Conservation (phyloP, 139 green algal species). For the Pleodorina starrii region DNA sequence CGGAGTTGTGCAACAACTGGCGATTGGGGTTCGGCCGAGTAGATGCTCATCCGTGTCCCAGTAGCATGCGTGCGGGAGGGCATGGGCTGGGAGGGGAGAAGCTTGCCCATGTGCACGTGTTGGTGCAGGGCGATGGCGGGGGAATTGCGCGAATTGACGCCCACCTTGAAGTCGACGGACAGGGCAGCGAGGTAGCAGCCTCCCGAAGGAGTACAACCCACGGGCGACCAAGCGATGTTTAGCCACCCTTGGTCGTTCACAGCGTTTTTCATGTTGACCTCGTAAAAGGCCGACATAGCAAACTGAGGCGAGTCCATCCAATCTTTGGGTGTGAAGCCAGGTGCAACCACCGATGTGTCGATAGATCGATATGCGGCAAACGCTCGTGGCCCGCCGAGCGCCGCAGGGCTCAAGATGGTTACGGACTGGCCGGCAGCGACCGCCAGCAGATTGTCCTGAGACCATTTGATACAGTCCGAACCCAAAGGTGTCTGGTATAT, state of each 20-base stretch:
- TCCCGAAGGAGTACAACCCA: conserved; percentile 6
- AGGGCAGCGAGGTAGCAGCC: conserved; percentile 26
- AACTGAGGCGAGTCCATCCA: conserved; percentile 41
- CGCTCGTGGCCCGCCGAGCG: background rate
- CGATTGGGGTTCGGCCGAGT: too few species aligned
- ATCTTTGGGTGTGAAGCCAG: conserved; percentile 1
- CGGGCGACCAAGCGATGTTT: conserved; percentile 2
- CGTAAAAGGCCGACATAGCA: background rate
- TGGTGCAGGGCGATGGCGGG: too few species aligned
- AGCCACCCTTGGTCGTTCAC: background rate
- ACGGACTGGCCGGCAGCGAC: conserved; percentile 10
- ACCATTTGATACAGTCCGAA: conserved; percentile 24
- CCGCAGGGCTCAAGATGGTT: conserved; percentile 9
- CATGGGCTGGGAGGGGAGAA: too few species aligned
- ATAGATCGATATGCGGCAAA: background rate
- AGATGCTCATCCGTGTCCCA: too few species aligned
- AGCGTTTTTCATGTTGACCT: background rate
- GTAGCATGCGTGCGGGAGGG: too few species aligned
- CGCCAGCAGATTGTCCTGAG: conserved; percentile 29
- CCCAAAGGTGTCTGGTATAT: conserved; percentile 1
- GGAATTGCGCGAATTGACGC: too few species aligned
- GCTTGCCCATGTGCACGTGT: too few species aligned
- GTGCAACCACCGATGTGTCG: background rate
- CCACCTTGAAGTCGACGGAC: conserved; percentile 22
- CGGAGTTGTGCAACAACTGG: too few species aligned